Evolutionary conservation across 768 basidiomycete species (phyloP), one percentile per base, ranked within the genome.

Genomic region (Tricholoma saponaceum): DNA sequence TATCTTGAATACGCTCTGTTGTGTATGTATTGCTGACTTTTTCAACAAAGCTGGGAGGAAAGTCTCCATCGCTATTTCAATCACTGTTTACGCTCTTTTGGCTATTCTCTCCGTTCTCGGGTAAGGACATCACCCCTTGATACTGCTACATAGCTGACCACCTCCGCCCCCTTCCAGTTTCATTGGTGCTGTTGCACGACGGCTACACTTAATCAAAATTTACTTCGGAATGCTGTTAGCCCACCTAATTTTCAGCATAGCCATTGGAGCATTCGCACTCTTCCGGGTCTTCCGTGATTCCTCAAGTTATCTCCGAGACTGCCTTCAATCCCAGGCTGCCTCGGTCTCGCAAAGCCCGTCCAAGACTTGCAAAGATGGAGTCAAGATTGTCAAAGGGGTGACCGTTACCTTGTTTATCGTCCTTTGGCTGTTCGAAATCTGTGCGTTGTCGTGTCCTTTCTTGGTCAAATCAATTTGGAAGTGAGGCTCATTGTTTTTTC

Each of bases 341-440:
- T 51, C 52, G 13, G 20, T 7, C 13, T 35, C 52, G 6, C 20
- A 58, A 26, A 41, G 60, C 32, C 60, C 70, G n/a, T 59, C 71
- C 53, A 65, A 70, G 39, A 56, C 70, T 20, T 82, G 81, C 65
- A 62, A 69, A 26, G 67, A 74, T 47, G 76, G 75, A 25, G 69
- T 74, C 39, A 66, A 69, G 43, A 61, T 80, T 28, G 60, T 77
- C 62, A 79, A 79, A 60, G 74, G 71, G 44, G 70, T 79, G 50
- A 69, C 76, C 60, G 67, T 80, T 59, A 69, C 66, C 25, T 58
- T 77, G 37, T 79, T 79, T 64, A 67, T 80, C 53, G 54, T 77
- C 58, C 70, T 74, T 39, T 81, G 77, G 78, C 62, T 81, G 58
- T 69, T 82, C 60, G 77, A 79, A 62, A 74, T 76, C 57, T 82